Evolutionary conservation across 352 stramenopile genomes (phyloP), one percentile per base, ranked within the genome.

Genomic region (Phytophthora sp.): DNA sequence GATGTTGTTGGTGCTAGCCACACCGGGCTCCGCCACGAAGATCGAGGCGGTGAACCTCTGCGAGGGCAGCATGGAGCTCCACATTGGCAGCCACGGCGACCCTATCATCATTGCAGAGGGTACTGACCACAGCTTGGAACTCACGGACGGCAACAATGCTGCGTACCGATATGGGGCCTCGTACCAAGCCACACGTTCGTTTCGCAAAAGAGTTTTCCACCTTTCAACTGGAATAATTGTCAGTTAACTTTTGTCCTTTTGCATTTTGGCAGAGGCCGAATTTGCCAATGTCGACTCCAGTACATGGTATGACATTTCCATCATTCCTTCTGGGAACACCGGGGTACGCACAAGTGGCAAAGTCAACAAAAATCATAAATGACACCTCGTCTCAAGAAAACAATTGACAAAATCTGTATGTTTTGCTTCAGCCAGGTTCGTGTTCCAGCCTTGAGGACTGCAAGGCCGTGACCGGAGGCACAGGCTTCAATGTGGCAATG

Each of bases 251-350:
- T 38, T 39, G 21, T 35, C 30, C 29, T 26, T 68, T 53, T 55
- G 27, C 39, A 41, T 27, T 44, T 65, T n/a, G n/a, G n/a, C 50
- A 85, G 77, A 89, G 50, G 82, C 80, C 7, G 84, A 93, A 56
- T 91, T 93, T 49, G 86, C 84, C 9, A 77, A 73, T 7, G 80
- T 85, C 31, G 72, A 72, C 39, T 78, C 68, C 36, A 73, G 60
- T 31, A 75, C 80, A 4, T 93, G 85, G 82, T 90, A 73, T 60
- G 85, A 91, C 42, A 93, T 93, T 68, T 88, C 75, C 44, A 93
- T 90, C 58, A 91, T 93, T 56, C 85, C 85, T 8, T 76, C 82
- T 0, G 80, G 82, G 11, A 68, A 41, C 31, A 63, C 57, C 9
- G 59, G 63, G 18, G 76, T 85, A 74, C 44, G 73, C 74, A 8